Evolutionary conservation across 148 eudicot species (phyloP), one percentile per base, ranked within the genome.

Genomic region (Cornus florida): DNA sequence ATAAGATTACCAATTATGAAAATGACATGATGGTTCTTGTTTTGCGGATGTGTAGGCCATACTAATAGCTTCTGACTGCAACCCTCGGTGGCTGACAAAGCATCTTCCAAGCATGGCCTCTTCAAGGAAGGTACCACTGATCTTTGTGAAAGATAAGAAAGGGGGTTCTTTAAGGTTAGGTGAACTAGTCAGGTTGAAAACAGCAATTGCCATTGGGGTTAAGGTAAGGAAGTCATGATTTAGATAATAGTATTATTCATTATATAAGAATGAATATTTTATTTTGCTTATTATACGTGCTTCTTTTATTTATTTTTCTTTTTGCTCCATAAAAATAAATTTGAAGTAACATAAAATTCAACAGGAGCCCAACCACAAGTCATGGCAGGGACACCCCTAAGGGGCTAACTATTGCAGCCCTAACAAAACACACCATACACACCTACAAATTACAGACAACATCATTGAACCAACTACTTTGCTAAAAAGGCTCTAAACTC

Each of bases 141-240:
- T 95, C 74, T 79, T 77, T 77, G 88, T 95, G 74, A 91, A 86
- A 80, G 97, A 95, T 82, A 84, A 83, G 57, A 93, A 86, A 78
- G 87, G 88, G 32, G 99, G 97, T 53, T 95, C 99, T 31, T 33
- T 86, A 38, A 89, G 89, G 81, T 85, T 95, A 77, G 99, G 99
- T 38, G 91, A 93, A 76, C 84, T 93, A 57, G 86, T 90, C 67
- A 87, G 86, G 79, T 74, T 93, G 67, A 92, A 89, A 91, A 93
- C 97, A 28, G 93, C 97, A 33, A 85, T 95, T 69, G 91, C 95
- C 67, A 70, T 95, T 76, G 99, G 97, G 74, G 83, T 95, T 60
- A 95, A 91, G 94, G 94, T 86, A 70, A 73, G 82, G 16, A 41
- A 31, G 48, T 70, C 17, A 50, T 2, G 38, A 66, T 50, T 35